Evolutionary conservation across 1,284 basidiomycete species (phyloP).

Genomic region (Fomitiporia mediterranea): DNA sequence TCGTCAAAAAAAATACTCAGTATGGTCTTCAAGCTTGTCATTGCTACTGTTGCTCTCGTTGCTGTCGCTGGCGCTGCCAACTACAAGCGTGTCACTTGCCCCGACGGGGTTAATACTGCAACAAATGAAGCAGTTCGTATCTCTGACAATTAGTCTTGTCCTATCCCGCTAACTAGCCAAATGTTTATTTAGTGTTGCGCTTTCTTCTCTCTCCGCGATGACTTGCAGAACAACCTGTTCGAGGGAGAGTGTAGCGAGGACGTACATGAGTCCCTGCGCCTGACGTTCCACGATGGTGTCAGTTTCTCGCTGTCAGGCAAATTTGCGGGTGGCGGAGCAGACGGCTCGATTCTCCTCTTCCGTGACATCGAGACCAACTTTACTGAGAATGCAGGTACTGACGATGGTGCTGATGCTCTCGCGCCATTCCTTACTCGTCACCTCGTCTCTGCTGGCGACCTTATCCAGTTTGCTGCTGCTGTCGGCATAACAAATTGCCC

Average conservation of each 20-base stretch:
- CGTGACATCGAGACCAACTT: slow-evolving; percentile 20
- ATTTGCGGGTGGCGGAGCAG: slow-evolving; percentile 16
- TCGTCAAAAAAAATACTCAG: background rate
- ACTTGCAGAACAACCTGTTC: slow-evolving; percentile 22
- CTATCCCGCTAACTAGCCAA: background rate
- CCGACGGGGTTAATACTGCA: slow-evolving; percentile 20
- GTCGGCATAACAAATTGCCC: slow-evolving; percentile 30
- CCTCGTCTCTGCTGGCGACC: slow-evolving; percentile 28
- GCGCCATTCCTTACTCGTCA: slow-evolving; percentile 25
- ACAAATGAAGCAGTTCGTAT: slow-evolving; percentile 16
- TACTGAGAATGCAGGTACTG: slow-evolving; percentile 27
- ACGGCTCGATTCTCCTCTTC: slow-evolving; percentile 21
- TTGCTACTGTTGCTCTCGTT: slow-evolving; percentile 11
- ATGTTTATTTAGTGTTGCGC: slow-evolving; percentile 20
- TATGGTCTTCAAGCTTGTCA: slow-evolving; percentile 16
- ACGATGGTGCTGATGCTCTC: slow-evolving; percentile 27
- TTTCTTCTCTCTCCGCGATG: slow-evolving; percentile 24
- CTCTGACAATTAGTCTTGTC: background rate
- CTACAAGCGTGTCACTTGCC: slow-evolving; percentile 21
- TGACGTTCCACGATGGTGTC: slow-evolving; percentile 27
- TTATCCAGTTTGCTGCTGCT: slow-evolving; percentile 31
- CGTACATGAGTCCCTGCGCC: slow-evolving; percentile 23
- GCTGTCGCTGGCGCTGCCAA: slow-evolving; percentile 9
- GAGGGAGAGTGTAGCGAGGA: slow-evolving; percentile 23
- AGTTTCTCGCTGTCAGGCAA: slow-evolving; percentile 21